phyloP scores from a whole-genome alignment of 805 yeast species.

The Zygosaccharomyces gambellarensis region DNA sequence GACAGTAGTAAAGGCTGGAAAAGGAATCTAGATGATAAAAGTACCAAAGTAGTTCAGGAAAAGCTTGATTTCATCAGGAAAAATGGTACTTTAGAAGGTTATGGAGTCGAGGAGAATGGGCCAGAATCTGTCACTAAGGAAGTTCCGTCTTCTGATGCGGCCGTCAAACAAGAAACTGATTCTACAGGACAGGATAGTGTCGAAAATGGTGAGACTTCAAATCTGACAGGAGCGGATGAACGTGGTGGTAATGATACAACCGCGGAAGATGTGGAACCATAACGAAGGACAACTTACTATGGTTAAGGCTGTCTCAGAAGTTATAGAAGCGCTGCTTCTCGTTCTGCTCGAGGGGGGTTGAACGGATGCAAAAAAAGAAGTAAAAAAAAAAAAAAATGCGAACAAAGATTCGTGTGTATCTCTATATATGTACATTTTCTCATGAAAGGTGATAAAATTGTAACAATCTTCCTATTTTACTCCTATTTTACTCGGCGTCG shows the following conservation, averaged over 20 bases:
- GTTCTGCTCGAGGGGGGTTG: background rate
- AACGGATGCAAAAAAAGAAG: background rate
- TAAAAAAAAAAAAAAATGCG: background rate
- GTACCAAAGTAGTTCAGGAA: constrained; percentile 27
- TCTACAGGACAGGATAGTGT: constrained; percentile 4
- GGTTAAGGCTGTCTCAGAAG: background rate
- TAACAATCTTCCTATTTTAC: constrained; percentile 18
- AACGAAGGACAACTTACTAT: constrained; percentile 11
- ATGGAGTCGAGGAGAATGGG: background rate
- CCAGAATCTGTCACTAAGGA: background rate
- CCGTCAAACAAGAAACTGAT: constrained; percentile 1
- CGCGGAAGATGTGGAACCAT: constrained; percentile 46
- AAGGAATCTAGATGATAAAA: constrained; percentile 41
- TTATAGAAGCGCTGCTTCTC: background rate
- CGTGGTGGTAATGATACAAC: constrained; percentile 35
- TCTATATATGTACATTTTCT: background rate
- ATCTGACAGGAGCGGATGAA: constrained; percentile 18
- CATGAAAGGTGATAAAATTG: background rate
- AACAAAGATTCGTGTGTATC: background rate
- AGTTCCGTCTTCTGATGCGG: constrained; percentile 10
- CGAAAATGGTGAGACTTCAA: constrained; percentile 4
- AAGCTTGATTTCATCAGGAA: constrained; percentile 20
- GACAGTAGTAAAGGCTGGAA: constrained; percentile 58
- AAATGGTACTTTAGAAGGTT: constrained; percentile 20
- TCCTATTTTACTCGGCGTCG: constrained; percentile 46